Base-by-base conservation (phyloP, 768 basidiomycete genomes). In the Kwoniella mangroviensis region DNA sequence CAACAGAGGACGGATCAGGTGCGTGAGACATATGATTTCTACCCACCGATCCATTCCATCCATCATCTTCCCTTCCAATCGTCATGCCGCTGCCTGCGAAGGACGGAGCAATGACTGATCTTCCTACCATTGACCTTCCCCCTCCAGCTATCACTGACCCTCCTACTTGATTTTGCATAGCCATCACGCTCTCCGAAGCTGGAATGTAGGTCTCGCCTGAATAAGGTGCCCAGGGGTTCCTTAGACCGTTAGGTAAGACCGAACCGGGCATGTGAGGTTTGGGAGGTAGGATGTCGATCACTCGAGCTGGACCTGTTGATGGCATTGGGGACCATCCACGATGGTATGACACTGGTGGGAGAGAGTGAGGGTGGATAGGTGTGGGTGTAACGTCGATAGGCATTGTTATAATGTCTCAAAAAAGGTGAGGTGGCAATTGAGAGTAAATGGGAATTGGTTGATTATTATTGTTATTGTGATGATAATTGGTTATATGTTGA, bases 211-310 rank as follows among this genome's bases (percentile, higher is more conserved):
- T 71, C 24, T 75, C 73, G 3, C 76, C 74, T 0, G 63, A 54
- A 53, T 77, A 75, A 4, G 74, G 69, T 24, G 74, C 73, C 73
- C 74, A 79, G 6, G 74, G 74, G 49, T 76, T 77, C 11, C 74
- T 43, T 24, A 73, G 24, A 0, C 78, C 78, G 41, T 77, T 77
- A 13, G 78, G 73, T 7, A 74, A 53, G 52, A 71, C 34, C 26
- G 56, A 43, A 3, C 58, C 40, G 4, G 67, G 63, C 21, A 45
- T 43, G 42, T 51, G 63, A 54, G n/a, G 26, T 52, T 26, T n/a
- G 24, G 17, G 34, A 59, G 56, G 55, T 53, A 51, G 21, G 54
- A 57, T 24, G 28, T 42, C 17, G 54, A 53, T 55, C 6, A 67
- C 28, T 34, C n/a, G 43, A 58, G 60, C 24, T 28, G 49, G 64